Percentiles rank a stretch among this genome's conserved stretches.
Evolutionary conservation across 2,329 filamentous ascomycete genomes (phyloP).

Genomic region (Colletotrichum kahawae): DNA sequence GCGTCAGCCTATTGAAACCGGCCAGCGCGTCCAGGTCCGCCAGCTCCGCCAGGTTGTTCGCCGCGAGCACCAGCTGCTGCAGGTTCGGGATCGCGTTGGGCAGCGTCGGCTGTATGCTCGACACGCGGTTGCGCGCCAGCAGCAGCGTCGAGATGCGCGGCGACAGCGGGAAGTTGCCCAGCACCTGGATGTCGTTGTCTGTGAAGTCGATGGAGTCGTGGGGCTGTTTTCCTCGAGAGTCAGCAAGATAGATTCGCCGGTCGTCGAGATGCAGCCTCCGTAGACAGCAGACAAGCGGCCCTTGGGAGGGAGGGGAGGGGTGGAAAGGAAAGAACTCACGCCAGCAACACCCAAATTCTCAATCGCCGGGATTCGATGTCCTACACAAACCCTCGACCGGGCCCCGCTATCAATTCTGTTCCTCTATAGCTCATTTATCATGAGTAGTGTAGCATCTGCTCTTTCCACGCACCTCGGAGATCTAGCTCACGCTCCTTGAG

Average conservation of each 20-base stretch:
- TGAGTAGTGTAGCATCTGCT: conserved; percentile 90
- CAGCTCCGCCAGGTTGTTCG: conserved; percentile 83
- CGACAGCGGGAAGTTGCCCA: conserved; percentile 92
- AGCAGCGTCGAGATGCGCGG: conserved; percentile 88
- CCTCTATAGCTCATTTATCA: conserved; percentile 30
- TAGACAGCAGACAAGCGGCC: not conserved
- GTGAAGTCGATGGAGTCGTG: conserved; percentile 98
- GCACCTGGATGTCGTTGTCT: conserved; percentile 91
- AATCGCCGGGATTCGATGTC: conserved; percentile 96
- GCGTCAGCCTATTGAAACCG: conserved; percentile 72
- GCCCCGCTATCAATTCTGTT: conserved; percentile 84
- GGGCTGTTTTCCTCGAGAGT: conserved; percentile 57
- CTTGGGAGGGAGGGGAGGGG: not conserved
- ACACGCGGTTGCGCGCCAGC: conserved; percentile 86
- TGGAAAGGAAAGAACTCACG: conserved; percentile 57
- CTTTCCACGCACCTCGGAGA: conserved; percentile 99
- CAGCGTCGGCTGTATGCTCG: conserved; percentile 78
- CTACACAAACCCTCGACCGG: conserved; percentile 61
- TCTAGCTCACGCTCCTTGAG: conserved; percentile 98
- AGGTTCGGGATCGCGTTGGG: conserved; percentile 81
- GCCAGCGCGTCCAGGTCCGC: conserved; percentile 85
- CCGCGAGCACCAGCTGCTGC: conserved; percentile 79
- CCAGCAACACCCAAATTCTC: conserved; percentile 97
- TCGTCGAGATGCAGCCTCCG: not conserved
- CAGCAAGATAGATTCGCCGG: conserved; percentile 2